Evolutionary conservation across 2,329 filamentous ascomycete species (phyloP).

Genomic region (Capronia americana): DNA sequence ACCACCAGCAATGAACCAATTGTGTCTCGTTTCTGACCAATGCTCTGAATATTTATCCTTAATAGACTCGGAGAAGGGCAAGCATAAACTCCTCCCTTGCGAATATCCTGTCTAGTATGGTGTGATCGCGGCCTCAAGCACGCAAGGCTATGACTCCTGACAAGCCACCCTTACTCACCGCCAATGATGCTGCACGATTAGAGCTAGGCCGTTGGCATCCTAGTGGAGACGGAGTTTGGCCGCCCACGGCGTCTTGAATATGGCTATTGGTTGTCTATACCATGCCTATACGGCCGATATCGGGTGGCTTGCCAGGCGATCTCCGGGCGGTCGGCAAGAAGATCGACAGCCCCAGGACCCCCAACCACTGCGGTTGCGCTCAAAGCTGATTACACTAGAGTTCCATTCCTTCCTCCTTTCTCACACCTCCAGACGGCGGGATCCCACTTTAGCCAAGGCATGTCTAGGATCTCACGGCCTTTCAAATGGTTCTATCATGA

Average conservation of each 20-base stretch:
- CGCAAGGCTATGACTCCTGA: constrained; percentile 17
- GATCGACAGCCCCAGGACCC: not conserved
- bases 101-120: not conserved
- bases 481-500: constrained; percentile 41
- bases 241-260: not conserved
- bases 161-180: not conserved
- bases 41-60: not conserved
- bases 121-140: not conserved
- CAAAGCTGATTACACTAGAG: constrained; percentile 13
- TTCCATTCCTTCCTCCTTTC: constrained; percentile 1
- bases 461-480: constrained; percentile 24
- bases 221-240: constrained; percentile 5
- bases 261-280: constrained; percentile 4
- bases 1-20: not conserved
- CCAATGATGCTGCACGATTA: constrained; percentile 1
- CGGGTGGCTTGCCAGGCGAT: constrained; percentile 14
- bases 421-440: constrained; percentile 8
- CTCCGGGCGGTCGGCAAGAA: constrained; percentile 14
- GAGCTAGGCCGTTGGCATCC: not conserved
- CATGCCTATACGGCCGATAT: constrained; percentile 17
- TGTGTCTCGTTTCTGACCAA: not conserved
- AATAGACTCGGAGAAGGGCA: not conserved
- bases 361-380: constrained; percentile 2
- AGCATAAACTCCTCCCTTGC: not conserved
- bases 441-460: constrained; percentile 17